Conservation (phyloP, 1,284 basidiomycete species). For the Pseudozyma sp. region DNA sequence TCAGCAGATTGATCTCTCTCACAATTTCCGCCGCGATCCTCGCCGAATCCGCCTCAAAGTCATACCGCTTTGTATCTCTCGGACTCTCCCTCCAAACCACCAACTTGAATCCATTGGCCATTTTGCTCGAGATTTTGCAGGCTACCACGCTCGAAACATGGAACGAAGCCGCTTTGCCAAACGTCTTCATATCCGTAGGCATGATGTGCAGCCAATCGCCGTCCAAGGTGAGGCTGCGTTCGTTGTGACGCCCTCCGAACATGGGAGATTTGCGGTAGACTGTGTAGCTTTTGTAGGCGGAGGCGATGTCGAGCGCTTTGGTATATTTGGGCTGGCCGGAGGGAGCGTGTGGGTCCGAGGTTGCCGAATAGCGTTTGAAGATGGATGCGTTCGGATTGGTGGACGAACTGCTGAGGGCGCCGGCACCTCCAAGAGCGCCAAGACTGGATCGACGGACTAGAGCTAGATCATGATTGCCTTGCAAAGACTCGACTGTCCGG, state of each 20-base stretch:
- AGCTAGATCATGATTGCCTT: conserved; percentile 85
- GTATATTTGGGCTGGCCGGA: conserved; percentile 72
- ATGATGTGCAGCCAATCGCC: conserved; percentile 86
- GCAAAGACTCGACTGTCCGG: conserved; percentile 91
- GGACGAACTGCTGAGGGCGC: conserved; percentile 70
- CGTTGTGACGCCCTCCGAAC: conserved; percentile 82
- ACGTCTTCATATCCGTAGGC: conserved; percentile 69
- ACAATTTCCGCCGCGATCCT: conserved; percentile 78
- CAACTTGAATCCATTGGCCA: conserved; percentile 85
- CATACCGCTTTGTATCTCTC: conserved; percentile 82
- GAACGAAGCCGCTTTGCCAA: conserved; percentile 80
- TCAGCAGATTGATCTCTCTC: conserved; percentile 52
- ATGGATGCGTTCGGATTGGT: conserved; percentile 83
- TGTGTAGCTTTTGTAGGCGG: conserved; percentile 86
- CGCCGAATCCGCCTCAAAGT: conserved; percentile 93
- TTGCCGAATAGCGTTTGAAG: conserved; percentile 71
- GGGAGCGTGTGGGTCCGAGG: conserved; percentile 75
- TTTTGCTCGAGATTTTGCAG: conserved; percentile 85
- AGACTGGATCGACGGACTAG: conserved; percentile 77
- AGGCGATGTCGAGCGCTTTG: conserved; percentile 62
- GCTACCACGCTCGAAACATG: conserved; percentile 87
- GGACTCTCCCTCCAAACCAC: conserved; percentile 79
- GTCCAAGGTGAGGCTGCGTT: conserved; percentile 91
- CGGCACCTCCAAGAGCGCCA: conserved; percentile 68
- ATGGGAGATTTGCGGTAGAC: conserved; percentile 91